Conservation (phyloP, 2,329 filamentous ascomycete genomes). For the Talaromyces sp. region DNA sequence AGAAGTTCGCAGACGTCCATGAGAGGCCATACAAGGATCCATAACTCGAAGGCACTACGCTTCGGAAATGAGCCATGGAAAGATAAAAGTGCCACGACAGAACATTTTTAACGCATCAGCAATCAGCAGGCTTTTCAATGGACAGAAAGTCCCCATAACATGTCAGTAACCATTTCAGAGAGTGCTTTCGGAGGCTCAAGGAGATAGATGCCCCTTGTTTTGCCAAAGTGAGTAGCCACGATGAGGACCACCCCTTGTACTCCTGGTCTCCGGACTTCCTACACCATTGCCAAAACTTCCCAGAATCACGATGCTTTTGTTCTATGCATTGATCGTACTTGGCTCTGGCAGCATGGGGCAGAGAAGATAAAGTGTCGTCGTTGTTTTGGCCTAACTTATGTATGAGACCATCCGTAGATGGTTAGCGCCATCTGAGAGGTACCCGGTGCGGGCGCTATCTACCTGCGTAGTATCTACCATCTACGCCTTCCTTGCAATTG, state of each 20-base stretch:
- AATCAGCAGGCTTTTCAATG: neutral
- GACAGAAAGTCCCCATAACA: neutral
- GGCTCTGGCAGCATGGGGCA: neutral
- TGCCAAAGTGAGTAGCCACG: neutral
- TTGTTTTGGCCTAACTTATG: neutral
- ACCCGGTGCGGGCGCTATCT: neutral
- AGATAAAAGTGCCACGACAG: neutral
- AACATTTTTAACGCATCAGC: neutral
- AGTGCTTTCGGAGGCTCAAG: neutral
- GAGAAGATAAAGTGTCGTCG: neutral
- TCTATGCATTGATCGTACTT: neutral
- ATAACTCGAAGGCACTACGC: neutral
- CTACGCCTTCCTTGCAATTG: conserved; percentile 1
- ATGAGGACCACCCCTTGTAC: neutral
- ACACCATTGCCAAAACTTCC: neutral
- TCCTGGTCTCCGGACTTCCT: neutral
- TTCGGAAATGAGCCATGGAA: neutral
- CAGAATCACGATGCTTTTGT: neutral
- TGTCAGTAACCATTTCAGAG: neutral
- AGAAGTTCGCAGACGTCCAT: neutral
- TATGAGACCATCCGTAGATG: neutral
- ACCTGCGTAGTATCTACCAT: no score
- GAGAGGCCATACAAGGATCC: neutral
- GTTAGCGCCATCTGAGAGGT: neutral
- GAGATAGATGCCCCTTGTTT: neutral